A percentile compares a stretch with the other conserved stretches of the same genome.
Evolutionary conservation across 176 grass and related monocot species (phyloP).

Genomic region (Oryza officinalis): DNA sequence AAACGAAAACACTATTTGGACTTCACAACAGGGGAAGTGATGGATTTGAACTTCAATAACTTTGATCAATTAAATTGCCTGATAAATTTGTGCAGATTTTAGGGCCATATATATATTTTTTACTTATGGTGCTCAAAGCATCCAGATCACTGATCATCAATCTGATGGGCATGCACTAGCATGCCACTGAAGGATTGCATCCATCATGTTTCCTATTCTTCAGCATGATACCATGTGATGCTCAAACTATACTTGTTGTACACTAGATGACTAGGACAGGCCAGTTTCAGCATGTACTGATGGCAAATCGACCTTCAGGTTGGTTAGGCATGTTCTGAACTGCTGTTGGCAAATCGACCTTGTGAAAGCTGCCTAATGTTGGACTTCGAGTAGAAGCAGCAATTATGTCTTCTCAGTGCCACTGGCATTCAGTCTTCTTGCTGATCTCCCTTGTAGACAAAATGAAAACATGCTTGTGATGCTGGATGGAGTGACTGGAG

Average conservation of each 20-base stretch:
- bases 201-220: neutral
- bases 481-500: neutral
- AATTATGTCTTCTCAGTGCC: conserved; percentile 31
- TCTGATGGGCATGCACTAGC: neutral
- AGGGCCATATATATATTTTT: neutral
- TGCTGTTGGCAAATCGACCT: neutral
- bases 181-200: neutral
- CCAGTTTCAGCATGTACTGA: neutral
- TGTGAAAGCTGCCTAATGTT: neutral
- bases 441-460: neutral
- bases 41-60: neutral
- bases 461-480: neutral
- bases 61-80: neutral
- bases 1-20: neutral
- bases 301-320: neutral
- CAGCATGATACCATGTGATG: neutral
- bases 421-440: conserved; percentile 35
- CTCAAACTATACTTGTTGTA: neutral
- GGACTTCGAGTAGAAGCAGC: conserved; percentile 20
- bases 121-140: neutral
- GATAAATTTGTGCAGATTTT: neutral
- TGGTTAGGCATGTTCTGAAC: neutral
- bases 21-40: neutral
- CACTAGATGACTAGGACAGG: neutral
- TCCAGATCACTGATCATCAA: neutral